Evolutionary conservation across 257 asterid genomes (phyloP).

Genomic region (Asclepias syriaca): DNA sequence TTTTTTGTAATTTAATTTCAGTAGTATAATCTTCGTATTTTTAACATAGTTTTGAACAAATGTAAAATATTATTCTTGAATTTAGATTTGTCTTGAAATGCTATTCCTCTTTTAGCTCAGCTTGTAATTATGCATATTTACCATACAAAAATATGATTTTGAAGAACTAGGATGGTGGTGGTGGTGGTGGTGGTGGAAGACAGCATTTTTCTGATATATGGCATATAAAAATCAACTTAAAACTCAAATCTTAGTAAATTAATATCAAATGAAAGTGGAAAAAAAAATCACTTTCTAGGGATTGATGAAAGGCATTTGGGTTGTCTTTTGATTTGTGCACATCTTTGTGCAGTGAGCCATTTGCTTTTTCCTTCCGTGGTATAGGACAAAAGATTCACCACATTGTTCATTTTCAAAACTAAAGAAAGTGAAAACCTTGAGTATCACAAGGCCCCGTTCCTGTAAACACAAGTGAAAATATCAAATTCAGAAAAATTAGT

Average conservation of each 20-base stretch:
- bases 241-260: too few relatives aligned
- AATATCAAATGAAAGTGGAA: too few relatives aligned
- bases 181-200: background rate
- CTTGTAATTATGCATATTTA: background rate
- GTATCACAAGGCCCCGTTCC: too few relatives aligned
- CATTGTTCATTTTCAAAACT: too few relatives aligned
- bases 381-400: background rate
- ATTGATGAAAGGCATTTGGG: slow-evolving; percentile 2
- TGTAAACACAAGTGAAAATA: too few relatives aligned
- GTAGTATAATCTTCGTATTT: background rate
- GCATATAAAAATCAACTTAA: too few relatives aligned
- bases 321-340: background rate
- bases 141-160: background rate
- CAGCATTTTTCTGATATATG: too few relatives aligned
- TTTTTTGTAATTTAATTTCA: background rate
- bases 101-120: background rate
- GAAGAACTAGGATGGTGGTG: background rate
- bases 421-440: too few relatives aligned
- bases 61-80: background rate
- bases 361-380: background rate
- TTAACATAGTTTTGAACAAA: background rate
- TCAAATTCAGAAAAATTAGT: too few relatives aligned
- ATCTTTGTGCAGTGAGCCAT: background rate
- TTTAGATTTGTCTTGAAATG: background rate
- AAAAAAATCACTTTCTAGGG: slow-evolving; percentile 7